Evolutionary conservation across 164 flowering plant species (phyloP).

Genomic region (Macadamia integrifolia): DNA sequence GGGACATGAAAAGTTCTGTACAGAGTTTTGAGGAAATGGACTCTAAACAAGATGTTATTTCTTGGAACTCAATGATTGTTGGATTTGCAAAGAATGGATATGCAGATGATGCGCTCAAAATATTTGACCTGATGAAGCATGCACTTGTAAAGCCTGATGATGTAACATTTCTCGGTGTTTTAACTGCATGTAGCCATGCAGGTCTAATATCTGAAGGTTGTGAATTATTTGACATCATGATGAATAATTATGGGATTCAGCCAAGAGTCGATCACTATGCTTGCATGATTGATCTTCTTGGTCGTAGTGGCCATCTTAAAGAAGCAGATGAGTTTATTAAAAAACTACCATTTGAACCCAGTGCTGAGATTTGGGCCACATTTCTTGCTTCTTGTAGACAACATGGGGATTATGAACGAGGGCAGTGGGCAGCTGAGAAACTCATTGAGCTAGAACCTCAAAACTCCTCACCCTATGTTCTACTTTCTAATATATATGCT

Average conservation of each 20-base stretch:
- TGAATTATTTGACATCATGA: slow-evolving; percentile 51
- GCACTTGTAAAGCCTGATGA: slow-evolving; percentile 54
- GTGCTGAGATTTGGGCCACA: slow-evolving; percentile 74
- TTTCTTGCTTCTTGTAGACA: slow-evolving; percentile 69
- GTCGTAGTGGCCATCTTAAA: slow-evolving; percentile 67
- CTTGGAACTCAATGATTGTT: slow-evolving; percentile 89
- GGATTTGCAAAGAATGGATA: slow-evolving; percentile 86
- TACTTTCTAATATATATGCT: slow-evolving; percentile 74
- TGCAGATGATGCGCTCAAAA: slow-evolving; percentile 56
- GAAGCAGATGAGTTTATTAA: slow-evolving; percentile 74
- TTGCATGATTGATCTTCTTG: slow-evolving; percentile 86
- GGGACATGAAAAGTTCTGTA: slow-evolving; percentile 57
- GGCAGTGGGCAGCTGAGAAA: slow-evolving; percentile 57
- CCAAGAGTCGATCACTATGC: slow-evolving; percentile 78
- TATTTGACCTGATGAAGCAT: slow-evolving; percentile 54
- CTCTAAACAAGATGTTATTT: slow-evolving; percentile 45
- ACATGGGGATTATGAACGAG: slow-evolving; percentile 68
- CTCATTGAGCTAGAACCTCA: slow-evolving; percentile 71
- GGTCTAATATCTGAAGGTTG: slow-evolving; percentile 70
- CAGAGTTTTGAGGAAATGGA: slow-evolving; percentile 62
- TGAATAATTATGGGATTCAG: slow-evolving; percentile 31
- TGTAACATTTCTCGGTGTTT: slow-evolving; percentile 78
- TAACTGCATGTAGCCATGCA: slow-evolving; percentile 85
- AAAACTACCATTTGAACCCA: slow-evolving; percentile 38
- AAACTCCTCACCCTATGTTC: slow-evolving; percentile 68